A percentile compares a stretch with the other conserved stretches of the same genome.
These are phyloP conservation scores for Lathyrus tuberosus DNA, from an alignment of 306 rosid species.

Conservation along the genomic window DNA sequence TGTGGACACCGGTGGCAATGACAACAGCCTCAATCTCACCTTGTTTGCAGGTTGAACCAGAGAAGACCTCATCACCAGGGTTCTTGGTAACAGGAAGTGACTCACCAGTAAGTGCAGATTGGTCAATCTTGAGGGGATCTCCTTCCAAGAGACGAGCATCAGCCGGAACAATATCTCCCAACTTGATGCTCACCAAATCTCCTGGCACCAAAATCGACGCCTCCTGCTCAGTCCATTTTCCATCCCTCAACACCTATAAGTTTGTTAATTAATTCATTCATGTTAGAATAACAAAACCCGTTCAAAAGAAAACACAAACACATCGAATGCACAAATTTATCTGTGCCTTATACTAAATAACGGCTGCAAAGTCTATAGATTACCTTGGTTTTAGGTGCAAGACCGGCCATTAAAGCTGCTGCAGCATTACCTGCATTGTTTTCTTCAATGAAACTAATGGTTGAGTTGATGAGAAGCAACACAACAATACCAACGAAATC, in stretches of 20 bases:
- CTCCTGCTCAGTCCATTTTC: constrained; percentile 80
- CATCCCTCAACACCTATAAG: constrained; percentile 77
- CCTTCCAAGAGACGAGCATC: constrained; percentile 95
- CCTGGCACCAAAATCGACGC: constrained; percentile 91
- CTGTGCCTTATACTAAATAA: background rate
- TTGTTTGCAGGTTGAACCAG: constrained; percentile 95
- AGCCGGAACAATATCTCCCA: constrained; percentile 91
- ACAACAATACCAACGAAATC: constrained; percentile 80
- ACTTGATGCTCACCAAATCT: constrained; percentile 84
- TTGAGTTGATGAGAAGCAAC: constrained; percentile 77
- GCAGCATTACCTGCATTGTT: constrained; percentile 96
- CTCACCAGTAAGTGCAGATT: constrained; percentile 91
- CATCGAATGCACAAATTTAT: too few relatives aligned
- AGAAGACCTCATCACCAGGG: constrained; percentile 80
- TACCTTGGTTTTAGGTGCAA: constrained; percentile 96
- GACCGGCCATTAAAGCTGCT: constrained; percentile 95
- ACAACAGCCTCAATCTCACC: constrained; percentile 94
- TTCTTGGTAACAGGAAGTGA: constrained; percentile 78
- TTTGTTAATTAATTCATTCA: background rate
- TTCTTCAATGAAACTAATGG: constrained; percentile 92
- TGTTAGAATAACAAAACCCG: background rate
- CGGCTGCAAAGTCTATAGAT: background rate
- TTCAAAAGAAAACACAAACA: too few relatives aligned
- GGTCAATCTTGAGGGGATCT: constrained; percentile 87
- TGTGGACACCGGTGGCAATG: constrained; percentile 91